Percentiles rank a stretch among this genome's conserved stretches.
These are phyloP conservation scores for Tetrapisispora namnaoensis DNA, from an alignment of 805 yeast genomes.

Conservation along the genomic window DNA sequence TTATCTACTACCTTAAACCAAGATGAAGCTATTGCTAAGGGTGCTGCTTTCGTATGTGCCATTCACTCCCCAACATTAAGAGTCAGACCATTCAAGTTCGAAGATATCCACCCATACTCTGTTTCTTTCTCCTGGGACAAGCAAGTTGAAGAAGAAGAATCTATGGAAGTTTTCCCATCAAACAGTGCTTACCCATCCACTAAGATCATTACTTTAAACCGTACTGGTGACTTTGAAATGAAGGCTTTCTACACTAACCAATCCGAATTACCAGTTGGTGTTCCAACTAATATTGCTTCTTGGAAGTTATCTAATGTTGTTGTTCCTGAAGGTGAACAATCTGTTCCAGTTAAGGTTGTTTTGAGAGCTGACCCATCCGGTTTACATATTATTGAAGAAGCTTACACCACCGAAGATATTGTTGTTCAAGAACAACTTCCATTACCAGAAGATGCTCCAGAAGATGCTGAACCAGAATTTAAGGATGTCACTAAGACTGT, in stretches of 20 bases:
- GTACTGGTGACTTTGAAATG: conserved; percentile 77
- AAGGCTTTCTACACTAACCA: conserved; percentile 77
- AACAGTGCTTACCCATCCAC: conserved; percentile 90
- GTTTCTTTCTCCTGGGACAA: conserved; percentile 93
- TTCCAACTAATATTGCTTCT: conserved; percentile 55
- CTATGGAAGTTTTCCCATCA: conserved; percentile 90
- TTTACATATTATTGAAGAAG: conserved; percentile 82
- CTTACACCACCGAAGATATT: conserved; percentile 87
- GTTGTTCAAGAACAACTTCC: conserved; percentile 81
- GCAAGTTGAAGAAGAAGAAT: conserved; percentile 79
- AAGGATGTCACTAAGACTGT: conserved; percentile 85
- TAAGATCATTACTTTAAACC: conserved; percentile 84
- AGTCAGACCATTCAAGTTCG: conserved; percentile 96
- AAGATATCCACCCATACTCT: conserved; percentile 83
- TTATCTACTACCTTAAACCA: conserved; percentile 93
- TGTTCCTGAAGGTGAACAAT: conserved; percentile 61
- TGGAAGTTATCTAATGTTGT: conserved; percentile 81
- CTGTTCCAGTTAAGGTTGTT: conserved; percentile 80
- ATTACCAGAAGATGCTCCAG: conserved; percentile 35
- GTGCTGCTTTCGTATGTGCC: conserved; percentile 97
- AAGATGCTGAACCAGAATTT: conserved; percentile 69
- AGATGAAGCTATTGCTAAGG: conserved; percentile 97
- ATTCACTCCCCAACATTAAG: conserved; percentile 96
- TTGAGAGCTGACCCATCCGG: conserved; percentile 96
- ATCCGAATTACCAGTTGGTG: conserved; percentile 61